Evolutionary conservation across 176 grass and related monocot genomes (phyloP).

Genomic region (barley (Hordeum vulgare)): DNA sequence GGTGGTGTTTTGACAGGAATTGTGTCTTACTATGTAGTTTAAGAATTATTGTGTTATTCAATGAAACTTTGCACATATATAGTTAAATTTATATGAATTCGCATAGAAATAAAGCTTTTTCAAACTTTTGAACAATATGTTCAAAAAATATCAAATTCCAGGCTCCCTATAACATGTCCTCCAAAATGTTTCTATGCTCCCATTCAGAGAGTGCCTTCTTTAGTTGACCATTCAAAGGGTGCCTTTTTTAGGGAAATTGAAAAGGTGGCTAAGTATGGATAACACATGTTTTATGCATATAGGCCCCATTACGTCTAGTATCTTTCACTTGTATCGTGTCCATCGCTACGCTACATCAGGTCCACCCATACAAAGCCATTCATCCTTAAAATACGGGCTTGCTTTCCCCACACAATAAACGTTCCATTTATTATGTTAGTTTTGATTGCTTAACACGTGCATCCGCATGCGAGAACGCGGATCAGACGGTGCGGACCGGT

Average conservation of each 20-base stretch:
- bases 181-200: not conserved
- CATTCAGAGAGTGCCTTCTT: not conserved
- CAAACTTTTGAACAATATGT: too few species aligned
- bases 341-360: not conserved
- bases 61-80: not conserved
- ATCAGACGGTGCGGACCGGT: too few species aligned
- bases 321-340: not conserved
- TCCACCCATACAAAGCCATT: not conserved
- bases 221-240: not conserved
- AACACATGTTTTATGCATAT: not conserved
- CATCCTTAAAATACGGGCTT: too few species aligned
- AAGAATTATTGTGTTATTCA: not conserved
- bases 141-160: not conserved
- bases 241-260: not conserved
- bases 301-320: not conserved
- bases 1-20: not conserved
- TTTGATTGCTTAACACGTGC: not conserved
- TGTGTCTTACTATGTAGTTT: not conserved
- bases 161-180: not conserved
- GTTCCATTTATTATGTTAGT: not conserved
- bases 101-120: not conserved
- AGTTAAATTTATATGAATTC: not conserved
- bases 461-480: too few species aligned
- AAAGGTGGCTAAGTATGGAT: not conserved
- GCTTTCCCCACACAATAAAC: not conserved